Percentiles rank a stretch among this genome's conserved stretches.
These are phyloP conservation scores for Prasinococcaceae sp. DNA, from an alignment of 139 green algal genomes.

Conservation along the genomic window DNA sequence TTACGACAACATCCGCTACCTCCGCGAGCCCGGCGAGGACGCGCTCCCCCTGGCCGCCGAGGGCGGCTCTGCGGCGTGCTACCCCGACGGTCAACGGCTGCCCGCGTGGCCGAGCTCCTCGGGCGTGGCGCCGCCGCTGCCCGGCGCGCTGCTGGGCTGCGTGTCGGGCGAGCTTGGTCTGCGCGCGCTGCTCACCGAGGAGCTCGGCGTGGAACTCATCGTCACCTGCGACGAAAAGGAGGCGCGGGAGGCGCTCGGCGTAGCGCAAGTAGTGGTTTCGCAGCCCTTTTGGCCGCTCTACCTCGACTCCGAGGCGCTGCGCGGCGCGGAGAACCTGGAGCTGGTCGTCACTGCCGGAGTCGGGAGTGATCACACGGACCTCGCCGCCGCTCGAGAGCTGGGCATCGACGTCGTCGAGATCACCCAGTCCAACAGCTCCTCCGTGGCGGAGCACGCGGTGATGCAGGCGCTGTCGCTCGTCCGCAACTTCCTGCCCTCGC, in stretches of 20 bases:
- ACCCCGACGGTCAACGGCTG: neutral
- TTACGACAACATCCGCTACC: neutral
- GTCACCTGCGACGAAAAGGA: constrained; percentile 4
- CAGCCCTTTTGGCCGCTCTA: constrained; percentile 5
- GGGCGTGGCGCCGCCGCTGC: too few relatives aligned
- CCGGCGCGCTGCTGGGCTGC: constrained; percentile 8
- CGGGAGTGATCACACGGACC: constrained; percentile 2
- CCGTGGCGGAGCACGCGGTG: neutral
- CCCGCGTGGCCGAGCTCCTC: neutral
- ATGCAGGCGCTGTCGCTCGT: neutral
- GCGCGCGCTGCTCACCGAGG: neutral
- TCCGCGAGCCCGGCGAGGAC: neutral
- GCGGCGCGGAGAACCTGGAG: neutral
- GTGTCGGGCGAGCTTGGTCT: constrained; percentile 5
- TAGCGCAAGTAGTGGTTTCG: neutral
- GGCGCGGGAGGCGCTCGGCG: neutral
- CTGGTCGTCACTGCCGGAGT: constrained; percentile 3
- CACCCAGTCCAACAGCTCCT: neutral
- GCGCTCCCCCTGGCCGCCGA: neutral
- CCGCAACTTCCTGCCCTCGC: neutral
- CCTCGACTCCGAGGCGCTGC: neutral
- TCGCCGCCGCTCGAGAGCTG: neutral
- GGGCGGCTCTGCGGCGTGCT: neutral
- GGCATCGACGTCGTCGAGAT: neutral
- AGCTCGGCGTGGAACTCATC: neutral